Evolutionary conservation across 176 grass and related monocot genomes (phyloP).

Genomic region (Paspalum vaginatum): DNA sequence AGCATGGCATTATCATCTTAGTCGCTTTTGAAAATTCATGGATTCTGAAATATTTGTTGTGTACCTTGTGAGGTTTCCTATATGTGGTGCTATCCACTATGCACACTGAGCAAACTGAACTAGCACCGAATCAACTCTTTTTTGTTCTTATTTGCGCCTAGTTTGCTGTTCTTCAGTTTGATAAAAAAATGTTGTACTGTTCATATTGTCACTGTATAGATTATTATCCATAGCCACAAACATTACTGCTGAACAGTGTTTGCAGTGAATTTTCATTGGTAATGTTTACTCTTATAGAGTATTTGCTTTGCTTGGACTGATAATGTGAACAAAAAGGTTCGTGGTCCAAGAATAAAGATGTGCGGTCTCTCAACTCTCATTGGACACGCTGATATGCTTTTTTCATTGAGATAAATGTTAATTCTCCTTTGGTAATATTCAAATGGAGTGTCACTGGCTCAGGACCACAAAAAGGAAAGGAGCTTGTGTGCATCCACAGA

Average conservation of each 20-base stretch:
- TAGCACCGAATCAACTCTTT: neutral
- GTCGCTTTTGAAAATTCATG: neutral
- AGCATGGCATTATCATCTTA: conserved; percentile 31
- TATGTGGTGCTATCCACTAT: neutral
- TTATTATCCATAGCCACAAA: neutral
- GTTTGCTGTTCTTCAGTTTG: neutral
- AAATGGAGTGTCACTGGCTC: neutral
- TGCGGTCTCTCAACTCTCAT: neutral
- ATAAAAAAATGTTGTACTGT: neutral
- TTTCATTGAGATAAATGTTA: neutral
- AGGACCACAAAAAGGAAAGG: conserved; percentile 26
- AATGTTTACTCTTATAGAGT: neutral
- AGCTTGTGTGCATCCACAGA: too few relatives aligned
- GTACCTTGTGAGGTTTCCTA: conserved; percentile 13
- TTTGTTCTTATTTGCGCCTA: neutral
- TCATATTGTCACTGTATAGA: neutral
- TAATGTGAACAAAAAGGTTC: neutral
- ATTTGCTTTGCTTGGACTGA: neutral
- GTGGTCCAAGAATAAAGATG: conserved; percentile 1
- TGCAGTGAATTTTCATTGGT: neutral
- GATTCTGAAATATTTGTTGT: conserved; percentile 30
- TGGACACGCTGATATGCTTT: neutral
- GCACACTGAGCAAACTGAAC: conserved; percentile 1
- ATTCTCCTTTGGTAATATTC: neutral
- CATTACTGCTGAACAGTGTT: neutral